phyloP scores from a whole-genome alignment of 73 alveolate species.

The Symbiodinium natans region DNA sequence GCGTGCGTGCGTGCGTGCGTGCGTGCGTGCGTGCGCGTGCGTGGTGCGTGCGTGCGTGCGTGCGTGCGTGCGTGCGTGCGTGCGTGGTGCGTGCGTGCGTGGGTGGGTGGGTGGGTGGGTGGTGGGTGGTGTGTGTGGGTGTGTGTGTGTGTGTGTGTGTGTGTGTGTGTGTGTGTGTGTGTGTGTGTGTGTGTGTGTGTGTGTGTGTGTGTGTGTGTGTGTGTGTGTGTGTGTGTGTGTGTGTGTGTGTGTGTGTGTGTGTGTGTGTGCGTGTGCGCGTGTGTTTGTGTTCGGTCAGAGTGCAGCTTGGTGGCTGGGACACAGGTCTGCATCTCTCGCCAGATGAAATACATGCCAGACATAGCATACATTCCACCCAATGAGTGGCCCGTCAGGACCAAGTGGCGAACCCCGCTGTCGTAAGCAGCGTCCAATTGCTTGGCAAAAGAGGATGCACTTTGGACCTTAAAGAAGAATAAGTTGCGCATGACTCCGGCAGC shows the following conservation, averaged over 20 bases:
- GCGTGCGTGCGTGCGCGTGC: background rate
- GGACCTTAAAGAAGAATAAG: conserved; percentile 49
- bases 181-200: background rate
- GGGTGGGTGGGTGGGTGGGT: too few relatives aligned
- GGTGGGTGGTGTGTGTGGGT: too few relatives aligned
- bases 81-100: too few relatives aligned
- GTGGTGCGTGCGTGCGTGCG: too few relatives aligned
- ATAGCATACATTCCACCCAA: conserved; percentile 85
- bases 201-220: background rate
- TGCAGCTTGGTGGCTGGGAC: conserved; percentile 41
- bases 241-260: background rate
- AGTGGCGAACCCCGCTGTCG: conserved; percentile 62
- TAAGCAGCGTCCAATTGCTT: conserved; percentile 41
- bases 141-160: too few relatives aligned
- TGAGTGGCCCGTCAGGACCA: conserved; percentile 63
- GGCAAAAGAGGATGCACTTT: conserved; percentile 32
- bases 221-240: background rate
- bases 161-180: background rate
- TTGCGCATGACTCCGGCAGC: conserved; percentile 87
- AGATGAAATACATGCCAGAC: conserved; percentile 68
- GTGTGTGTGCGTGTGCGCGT: background rate
- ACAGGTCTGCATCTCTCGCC: conserved; percentile 49
- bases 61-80: too few relatives aligned
- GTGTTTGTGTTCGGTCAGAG: background rate
- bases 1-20: background rate